Evolutionary conservation across 805 yeast genomes (phyloP), one percentile per base, ranked within the genome.

Genomic region (Ogataea glucozyma): DNA sequence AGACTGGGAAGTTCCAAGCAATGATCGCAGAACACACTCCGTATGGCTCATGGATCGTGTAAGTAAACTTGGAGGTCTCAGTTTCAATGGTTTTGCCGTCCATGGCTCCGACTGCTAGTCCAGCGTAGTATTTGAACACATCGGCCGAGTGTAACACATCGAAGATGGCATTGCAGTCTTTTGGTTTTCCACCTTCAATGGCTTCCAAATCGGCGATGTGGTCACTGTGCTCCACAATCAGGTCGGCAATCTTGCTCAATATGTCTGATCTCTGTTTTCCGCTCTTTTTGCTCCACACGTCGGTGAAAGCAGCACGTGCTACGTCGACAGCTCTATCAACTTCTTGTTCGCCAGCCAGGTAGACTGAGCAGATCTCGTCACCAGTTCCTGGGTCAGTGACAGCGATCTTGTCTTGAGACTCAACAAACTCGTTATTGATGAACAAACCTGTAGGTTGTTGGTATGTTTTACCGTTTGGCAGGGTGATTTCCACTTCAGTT

Each of bases 381-480:
- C 78, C 85, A 19, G 76, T 74, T 7, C 80, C 69, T 2, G 86
- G 85, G 50, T 78, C 72, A 41, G 69, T 62, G 22, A 81, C 84
- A 49, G 73, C 73, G 14, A 85, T 69, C n/a, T 81, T 78, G 41
- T 76, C 75, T 24, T 67, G 65, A 2, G 65, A 57, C 22, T 54
- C 47, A 43, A 83, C 82, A 58, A 85, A 88, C 64, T 87, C 87
- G 66, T 87, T 87, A 72, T 88, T 84, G 64, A 90, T 88, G 74
- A 87, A 90, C 56, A 90, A 70, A 50, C 97, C 97, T 9, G 85
- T 82, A 56, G 96, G 96, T 70, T 62, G 85, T 40, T 69, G 70
- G 54, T 78, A 78, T 23, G 68, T 61, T 44, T 67, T 67, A 35
- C 85, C 85, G 56, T 76, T 80, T 45, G 85, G 84, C 46, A 63